These are phyloP conservation scores for Boletus rubescentipes DNA, from an alignment of 768 basidiomycete species.

Conservation along the genomic window DNA sequence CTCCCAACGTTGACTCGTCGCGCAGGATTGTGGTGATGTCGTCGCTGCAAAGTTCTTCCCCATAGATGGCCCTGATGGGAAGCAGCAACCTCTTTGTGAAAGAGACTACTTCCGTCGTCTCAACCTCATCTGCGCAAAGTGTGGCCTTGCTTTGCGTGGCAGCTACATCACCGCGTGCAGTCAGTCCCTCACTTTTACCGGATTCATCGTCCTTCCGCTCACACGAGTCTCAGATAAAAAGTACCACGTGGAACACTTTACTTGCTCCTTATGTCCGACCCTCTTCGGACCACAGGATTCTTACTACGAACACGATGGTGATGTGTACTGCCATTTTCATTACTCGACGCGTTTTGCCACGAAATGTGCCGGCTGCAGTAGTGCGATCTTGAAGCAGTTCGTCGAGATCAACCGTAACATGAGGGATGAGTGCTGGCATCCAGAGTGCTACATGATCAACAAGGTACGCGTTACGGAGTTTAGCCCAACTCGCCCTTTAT, in stretches of 20 bases:
- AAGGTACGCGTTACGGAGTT: constrained; percentile 57
- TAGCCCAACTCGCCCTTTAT: constrained; percentile 10
- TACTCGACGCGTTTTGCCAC: constrained; percentile 98
- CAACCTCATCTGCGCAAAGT: constrained; percentile 95
- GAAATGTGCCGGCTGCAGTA: constrained; percentile 96
- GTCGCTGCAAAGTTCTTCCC: constrained; percentile 99
- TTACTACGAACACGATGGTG: constrained; percentile 98
- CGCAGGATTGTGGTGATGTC: constrained; percentile 91
- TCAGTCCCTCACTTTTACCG: constrained; percentile 41
- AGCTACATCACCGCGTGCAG: constrained; percentile 99
- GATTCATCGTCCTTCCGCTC: constrained; percentile 5
- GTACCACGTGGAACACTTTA: constrained; percentile 99
- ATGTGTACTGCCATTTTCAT: constrained; percentile 98
- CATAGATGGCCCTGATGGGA: constrained; percentile 86
- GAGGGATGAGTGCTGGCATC: constrained; percentile 99
- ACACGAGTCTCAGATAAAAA: constrained; percentile 74
- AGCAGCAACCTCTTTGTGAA: constrained; percentile 95
- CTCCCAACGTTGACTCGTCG: constrained; percentile 5
- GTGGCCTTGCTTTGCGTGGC: constrained; percentile 88
- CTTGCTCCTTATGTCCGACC: constrained; percentile 94
- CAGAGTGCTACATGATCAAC: constrained; percentile 99
- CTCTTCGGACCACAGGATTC: constrained; percentile 98
- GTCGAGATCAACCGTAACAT: constrained; percentile 99
- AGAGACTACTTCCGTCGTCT: constrained; percentile 96
- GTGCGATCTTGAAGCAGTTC: constrained; percentile 97